Evolutionary conservation across 2,329 filamentous ascomycete genomes (phyloP), one percentile per base, ranked within the genome.

Genomic region (Chaetomiaceae sp.): DNA sequence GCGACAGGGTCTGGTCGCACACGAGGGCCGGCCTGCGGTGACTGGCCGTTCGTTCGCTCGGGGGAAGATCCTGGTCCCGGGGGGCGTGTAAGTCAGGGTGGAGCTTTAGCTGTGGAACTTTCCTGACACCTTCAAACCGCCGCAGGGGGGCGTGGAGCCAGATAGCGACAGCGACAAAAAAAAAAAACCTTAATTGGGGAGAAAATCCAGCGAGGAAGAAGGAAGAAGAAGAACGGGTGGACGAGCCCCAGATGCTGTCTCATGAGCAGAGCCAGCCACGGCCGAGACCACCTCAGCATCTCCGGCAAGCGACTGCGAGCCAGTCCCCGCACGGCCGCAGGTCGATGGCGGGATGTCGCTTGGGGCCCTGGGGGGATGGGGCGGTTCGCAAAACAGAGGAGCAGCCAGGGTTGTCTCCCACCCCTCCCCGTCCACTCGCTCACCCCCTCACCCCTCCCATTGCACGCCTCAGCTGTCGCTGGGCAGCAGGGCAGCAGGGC

Each of bases 261-360:
- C 46, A 48, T 47, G 47, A 35, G 19, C 38, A 43, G 39, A 27
- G 55, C 56, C 56, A 62, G 59, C 60, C 61, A 63, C 54, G 57
- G 58, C 59, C 60, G 59, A 58, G 64, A 60, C 64, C 60, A 58
- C 55, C 38, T 52, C 45, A 33, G 48, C 45, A 49, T 53, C 52
- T 58, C 53, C 45, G 50, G 45, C 43, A 47, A 55, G 50, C 50
- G 53, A 51, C 53, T 56, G 50, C 45, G 43, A 57, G 54, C 59
- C 59, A 58, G 42, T 53, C 50, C 49, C 45, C 49, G 41, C 47
- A 47, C 29, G 22, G 32, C 26, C 33, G 44, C 38, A 42, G 6
- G 14, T 18, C 24, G 39, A 44, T 29, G 27, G 24, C 29, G 45
- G 54, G 39, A 56, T 30, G 49, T 42, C 42, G 48, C 48, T 48